Conservation (phyloP, 139 green algal genomes). For the Tetraselmis striata region DNA sequence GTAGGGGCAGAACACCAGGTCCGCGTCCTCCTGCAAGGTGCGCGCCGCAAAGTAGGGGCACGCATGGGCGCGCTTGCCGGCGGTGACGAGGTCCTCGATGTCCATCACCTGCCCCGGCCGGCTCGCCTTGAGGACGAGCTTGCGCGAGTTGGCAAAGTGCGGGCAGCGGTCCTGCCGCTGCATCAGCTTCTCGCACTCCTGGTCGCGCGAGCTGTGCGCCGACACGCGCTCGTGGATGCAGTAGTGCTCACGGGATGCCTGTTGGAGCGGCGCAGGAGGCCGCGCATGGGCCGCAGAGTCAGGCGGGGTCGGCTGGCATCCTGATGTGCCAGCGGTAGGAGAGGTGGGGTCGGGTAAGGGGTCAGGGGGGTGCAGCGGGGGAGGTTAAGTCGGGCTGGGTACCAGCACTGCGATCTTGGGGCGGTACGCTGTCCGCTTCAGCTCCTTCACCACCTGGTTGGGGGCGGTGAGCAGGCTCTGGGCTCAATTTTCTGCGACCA, state of each 20-base stretch:
- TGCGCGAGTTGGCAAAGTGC: slow-evolving; percentile 36
- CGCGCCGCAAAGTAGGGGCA: slow-evolving; percentile 87
- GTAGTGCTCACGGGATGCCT: slow-evolving; percentile 77
- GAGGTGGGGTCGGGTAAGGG: too few relatives aligned
- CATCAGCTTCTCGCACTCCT: slow-evolving; percentile 70
- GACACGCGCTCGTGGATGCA: slow-evolving; percentile 73
- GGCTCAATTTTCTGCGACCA: too few relatives aligned
- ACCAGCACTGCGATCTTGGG: slow-evolving; percentile 84
- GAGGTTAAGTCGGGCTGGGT: neutral
- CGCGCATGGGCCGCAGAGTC: too few relatives aligned
- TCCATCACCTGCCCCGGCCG: slow-evolving; percentile 58
- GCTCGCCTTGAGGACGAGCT: neutral
- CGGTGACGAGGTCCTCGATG: slow-evolving; percentile 82
- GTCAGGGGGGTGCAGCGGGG: too few relatives aligned
- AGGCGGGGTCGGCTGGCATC: too few relatives aligned
- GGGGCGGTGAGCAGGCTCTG: too few relatives aligned
- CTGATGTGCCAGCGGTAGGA: too few relatives aligned
- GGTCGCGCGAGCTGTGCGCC: slow-evolving; percentile 48
- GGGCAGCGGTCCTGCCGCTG: slow-evolving; percentile 43
- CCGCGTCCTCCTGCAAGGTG: slow-evolving; percentile 56
- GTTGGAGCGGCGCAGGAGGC: too few relatives aligned
- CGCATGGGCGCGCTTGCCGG: slow-evolving; percentile 35
- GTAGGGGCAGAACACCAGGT: slow-evolving; percentile 94
- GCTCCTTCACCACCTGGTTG: slow-evolving; percentile 85
- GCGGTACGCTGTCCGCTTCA: slow-evolving; percentile 71